Conservation (phyloP, 2,329 filamentous ascomycete species). For the Pseudogymnoascus sp. region DNA sequence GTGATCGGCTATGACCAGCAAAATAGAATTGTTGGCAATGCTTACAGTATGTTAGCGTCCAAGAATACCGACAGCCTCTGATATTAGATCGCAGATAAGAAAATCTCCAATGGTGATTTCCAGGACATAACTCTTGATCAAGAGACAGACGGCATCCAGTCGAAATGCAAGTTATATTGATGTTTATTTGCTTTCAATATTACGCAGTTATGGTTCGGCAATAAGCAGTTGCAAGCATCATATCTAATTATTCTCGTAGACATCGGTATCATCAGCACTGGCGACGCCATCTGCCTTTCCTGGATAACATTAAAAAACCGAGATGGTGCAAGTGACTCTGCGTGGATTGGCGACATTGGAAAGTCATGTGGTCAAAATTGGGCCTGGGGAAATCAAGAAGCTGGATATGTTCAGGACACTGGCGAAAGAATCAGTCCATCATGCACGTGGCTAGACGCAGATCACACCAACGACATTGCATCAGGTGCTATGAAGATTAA, state of each 20-base stretch:
- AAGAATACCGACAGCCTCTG: not conserved
- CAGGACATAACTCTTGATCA: not conserved
- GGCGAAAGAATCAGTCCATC: not conserved
- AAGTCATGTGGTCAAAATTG: not conserved
- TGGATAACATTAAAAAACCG: not conserved
- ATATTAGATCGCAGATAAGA: not conserved
- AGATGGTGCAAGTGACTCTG: constrained; percentile 1
- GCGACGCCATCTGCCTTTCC: not conserved
- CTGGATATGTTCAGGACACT: not conserved
- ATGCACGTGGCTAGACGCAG: not conserved
- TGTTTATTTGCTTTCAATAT: not conserved
- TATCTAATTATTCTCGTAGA: not conserved
- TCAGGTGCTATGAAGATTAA: not conserved
- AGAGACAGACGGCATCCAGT: not conserved
- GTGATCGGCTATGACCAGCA: not conserved
- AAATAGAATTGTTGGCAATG: not conserved
- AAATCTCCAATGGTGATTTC: not conserved
- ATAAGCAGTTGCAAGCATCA: not conserved
- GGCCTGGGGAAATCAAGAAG: not conserved
- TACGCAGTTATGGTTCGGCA: not conserved
- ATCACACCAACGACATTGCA: not conserved
- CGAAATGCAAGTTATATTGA: not conserved
- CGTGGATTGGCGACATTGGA: not conserved
- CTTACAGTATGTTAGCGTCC: not conserved
- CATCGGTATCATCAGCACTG: not conserved